Evolutionary conservation across 225 moss, liverwort and hornwort genomes (phyloP), one percentile per base, ranked within the genome.

Genomic region (Anthoceros angustus): DNA sequence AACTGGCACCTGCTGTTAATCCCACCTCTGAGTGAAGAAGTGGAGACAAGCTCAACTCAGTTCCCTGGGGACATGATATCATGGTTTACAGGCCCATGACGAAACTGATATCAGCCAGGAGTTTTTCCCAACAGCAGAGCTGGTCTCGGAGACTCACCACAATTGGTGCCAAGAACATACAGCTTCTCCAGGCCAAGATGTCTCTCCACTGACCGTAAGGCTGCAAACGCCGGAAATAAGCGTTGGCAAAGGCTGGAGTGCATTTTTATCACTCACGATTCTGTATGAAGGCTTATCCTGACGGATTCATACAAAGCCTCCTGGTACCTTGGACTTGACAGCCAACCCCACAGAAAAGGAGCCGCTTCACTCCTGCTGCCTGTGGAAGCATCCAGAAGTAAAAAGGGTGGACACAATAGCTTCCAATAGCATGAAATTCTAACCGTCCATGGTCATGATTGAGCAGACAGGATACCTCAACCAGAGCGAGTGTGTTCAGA

Each of bases 341-440:
- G 43, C 98, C 98, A 69, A 98, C 92, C 73, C 92, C 98, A 74
- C 92, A 92, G 66, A 98, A 98, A 24, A 98, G 98, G 62, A 98
- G 84, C 25, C 98, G 92, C 70, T 92, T 92, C 24, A 98, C 87
- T 69, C 89, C 98, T 72, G 92, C 89, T 76, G 92, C 98, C 98
- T 95, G 77, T 12, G 8, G 25, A 14, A 10, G 8, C 7, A 26
- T 38, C 40, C 23, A 64, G 15, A 6, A 64, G 40, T 15, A 1
- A 55, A 55, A 16, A 1, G 18, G 16, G 21, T 15, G 50, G 3
- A 55, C 2, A 55, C 2, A 21, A 21, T 21, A 55, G 50, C 16
- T 21, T 21, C 21, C 62, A 65, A 26, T 46, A 62, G 9, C 21
- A 20, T 7, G 18, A 3, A 41, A 42, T 23, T 40, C 16, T 25